phyloP scores from a whole-genome alignment of 1,139 yeast genomes.

The Debaryomyces sp. region DNA sequence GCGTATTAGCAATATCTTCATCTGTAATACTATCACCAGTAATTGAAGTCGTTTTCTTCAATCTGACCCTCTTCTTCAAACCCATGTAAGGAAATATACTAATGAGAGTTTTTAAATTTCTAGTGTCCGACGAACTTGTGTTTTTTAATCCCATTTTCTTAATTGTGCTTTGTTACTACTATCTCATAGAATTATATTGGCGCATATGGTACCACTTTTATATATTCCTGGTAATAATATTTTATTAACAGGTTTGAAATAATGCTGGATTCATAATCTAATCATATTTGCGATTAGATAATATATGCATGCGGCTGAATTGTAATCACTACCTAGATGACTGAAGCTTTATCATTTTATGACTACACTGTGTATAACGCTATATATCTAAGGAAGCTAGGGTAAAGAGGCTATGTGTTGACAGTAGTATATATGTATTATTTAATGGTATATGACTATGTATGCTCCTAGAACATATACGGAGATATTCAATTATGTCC shows the following conservation, averaged over 20 bases:
- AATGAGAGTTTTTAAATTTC: background rate
- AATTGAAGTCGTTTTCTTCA: background rate
- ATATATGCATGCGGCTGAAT: background rate
- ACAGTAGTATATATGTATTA: background rate
- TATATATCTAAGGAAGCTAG: background rate
- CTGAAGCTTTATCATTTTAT: background rate
- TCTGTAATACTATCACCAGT: background rate
- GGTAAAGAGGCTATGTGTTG: background rate
- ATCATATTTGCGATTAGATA: constrained; percentile 1
- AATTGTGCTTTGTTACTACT: background rate
- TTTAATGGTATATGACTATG: background rate
- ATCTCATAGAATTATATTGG: background rate
- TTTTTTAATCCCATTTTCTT: background rate
- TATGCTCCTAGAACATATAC: background rate
- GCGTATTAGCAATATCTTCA: background rate
- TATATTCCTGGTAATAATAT: background rate
- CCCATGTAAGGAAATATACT: background rate
- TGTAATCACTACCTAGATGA: background rate
- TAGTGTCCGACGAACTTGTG: background rate
- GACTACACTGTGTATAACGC: background rate
- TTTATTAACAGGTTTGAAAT: background rate
- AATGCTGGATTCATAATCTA: background rate
- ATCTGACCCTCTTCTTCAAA: background rate
- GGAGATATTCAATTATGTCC: background rate
- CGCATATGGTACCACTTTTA: background rate